A percentile compares a stretch with the other conserved stretches of the same genome.
These are phyloP conservation scores for Carex sylvatica DNA, from an alignment of 202 grass and related monocot genomes.

Conservation along the genomic window DNA sequence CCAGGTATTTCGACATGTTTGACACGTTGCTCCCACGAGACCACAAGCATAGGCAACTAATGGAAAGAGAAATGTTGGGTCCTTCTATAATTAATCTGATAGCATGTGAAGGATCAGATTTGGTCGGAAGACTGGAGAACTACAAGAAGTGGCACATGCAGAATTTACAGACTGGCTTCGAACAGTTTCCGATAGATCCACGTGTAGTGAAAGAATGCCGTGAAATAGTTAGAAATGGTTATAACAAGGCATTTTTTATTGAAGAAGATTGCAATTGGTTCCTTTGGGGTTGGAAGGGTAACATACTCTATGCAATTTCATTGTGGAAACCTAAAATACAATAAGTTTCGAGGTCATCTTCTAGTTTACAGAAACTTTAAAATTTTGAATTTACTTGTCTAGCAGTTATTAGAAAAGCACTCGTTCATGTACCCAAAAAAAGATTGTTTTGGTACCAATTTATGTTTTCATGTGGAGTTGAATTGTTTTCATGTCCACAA, in stretches of 20 bases:
- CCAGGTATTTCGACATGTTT: conserved; percentile 48
- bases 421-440: background rate
- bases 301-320: conserved; percentile 46
- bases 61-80: conserved; percentile 46
- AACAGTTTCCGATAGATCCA: conserved; percentile 42
- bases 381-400: background rate
- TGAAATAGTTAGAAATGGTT: conserved; percentile 33
- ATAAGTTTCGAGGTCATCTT: background rate
- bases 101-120: conserved; percentile 65
- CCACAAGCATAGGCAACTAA: conserved; percentile 33
- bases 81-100: conserved; percentile 39
- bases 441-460: background rate
- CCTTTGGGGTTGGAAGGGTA: conserved; percentile 63
- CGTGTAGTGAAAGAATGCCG: conserved; percentile 27
- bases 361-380: background rate
- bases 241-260: conserved; percentile 43
- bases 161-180: conserved; percentile 34
- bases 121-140: conserved; percentile 41
- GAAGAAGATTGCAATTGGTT: conserved; percentile 50
- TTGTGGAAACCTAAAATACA: conserved; percentile 39
- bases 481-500: background rate
- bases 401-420: background rate
- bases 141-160: conserved; percentile 50
- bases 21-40: conserved; percentile 35
- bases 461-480: no score